phyloP scores from a whole-genome alignment of 257 asterid species.

The Solanum peruvianum region DNA sequence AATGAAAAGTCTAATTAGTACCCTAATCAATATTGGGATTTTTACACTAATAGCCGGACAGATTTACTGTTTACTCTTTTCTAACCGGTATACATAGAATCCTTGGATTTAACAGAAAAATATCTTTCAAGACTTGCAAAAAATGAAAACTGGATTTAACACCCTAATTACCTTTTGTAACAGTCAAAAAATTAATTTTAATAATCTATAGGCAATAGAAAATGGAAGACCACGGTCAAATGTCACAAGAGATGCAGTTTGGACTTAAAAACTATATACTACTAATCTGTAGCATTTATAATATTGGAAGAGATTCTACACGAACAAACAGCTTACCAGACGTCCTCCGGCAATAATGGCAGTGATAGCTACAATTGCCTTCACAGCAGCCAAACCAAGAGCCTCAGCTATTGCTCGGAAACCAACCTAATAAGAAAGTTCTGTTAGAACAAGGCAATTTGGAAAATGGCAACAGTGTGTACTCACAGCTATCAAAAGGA shows the following conservation, averaged over 20 bases:
- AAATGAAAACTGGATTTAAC: not conserved
- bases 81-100: not conserved
- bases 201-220: not conserved
- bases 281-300: not conserved
- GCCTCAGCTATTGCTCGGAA: conserved; percentile 98
- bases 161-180: not conserved
- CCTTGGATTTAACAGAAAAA: not conserved
- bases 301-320: not conserved
- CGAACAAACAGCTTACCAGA: conserved; percentile 33
- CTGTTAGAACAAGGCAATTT: not conserved
- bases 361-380: conserved; percentile 93
- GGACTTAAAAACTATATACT: not conserved
- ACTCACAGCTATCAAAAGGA: not conserved
- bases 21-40: not conserved
- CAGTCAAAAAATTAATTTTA: not conserved
- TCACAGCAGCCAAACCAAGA: conserved; percentile 98
- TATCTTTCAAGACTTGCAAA: not conserved
- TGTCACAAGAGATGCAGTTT: not conserved
- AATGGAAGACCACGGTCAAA: not conserved
- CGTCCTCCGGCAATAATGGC: conserved; percentile 99
- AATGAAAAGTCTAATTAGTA: not conserved
- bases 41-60: not conserved
- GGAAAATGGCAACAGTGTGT: not conserved
- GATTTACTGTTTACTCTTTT: not conserved
- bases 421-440: conserved; percentile 48